These are phyloP conservation scores for Aureobasidium lini DNA, from an alignment of 2,329 filamentous ascomycete species.

Conservation along the genomic window DNA sequence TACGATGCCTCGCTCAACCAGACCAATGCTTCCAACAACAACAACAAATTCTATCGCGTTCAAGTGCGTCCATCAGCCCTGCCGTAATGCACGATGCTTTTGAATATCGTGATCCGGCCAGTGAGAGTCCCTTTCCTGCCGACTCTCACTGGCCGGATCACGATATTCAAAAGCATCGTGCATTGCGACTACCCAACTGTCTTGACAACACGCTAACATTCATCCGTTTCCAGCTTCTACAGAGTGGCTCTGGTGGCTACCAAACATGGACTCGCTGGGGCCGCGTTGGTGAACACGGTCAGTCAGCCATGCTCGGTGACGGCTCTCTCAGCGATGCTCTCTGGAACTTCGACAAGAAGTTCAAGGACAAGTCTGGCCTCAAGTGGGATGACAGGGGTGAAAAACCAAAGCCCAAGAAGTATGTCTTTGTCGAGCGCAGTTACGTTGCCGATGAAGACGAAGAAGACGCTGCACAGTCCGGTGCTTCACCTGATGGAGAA, in stretches of 20 bases:
- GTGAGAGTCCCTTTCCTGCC: too few species aligned
- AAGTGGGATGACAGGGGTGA: slow-evolving; percentile 44
- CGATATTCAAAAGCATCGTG: too few species aligned
- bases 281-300: slow-evolving; percentile 55
- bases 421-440: slow-evolving; percentile 71
- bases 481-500: slow-evolving; percentile 17
- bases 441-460: slow-evolving; percentile 61
- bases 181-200: background rate
- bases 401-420: slow-evolving; percentile 56
- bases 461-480: slow-evolving; percentile 20
- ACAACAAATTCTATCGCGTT: slow-evolving; percentile 76
- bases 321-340: slow-evolving; percentile 35
- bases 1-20: slow-evolving; percentile 77
- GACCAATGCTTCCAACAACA: slow-evolving; percentile 62
- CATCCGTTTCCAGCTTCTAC: slow-evolving; percentile 29
- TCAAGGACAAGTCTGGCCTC: slow-evolving; percentile 49
- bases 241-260: slow-evolving; percentile 30
- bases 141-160: too few species aligned
- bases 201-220: background rate
- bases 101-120: too few species aligned
- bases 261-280: slow-evolving; percentile 74
- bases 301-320: slow-evolving; percentile 34
- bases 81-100: too few species aligned
- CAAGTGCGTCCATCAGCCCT: slow-evolving; percentile 43
- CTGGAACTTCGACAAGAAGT: slow-evolving; percentile 46